These are phyloP conservation scores for Eutrema heterophyllum DNA, from an alignment of 345 rosid species.

Conservation along the genomic window DNA sequence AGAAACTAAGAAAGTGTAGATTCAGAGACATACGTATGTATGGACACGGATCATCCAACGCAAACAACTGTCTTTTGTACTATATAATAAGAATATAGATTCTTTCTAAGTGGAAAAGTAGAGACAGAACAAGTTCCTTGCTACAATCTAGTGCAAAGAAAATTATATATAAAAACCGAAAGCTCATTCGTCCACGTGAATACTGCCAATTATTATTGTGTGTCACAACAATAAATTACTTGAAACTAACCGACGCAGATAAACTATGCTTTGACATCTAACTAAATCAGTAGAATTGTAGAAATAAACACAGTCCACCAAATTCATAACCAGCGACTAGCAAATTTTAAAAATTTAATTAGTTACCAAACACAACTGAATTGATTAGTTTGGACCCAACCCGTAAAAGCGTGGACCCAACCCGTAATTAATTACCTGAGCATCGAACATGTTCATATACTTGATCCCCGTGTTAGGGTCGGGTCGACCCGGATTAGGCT, in stretches of 20 bases:
- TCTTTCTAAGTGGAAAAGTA: slow-evolving; percentile 20
- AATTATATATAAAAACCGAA: background rate
- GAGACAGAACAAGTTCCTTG: slow-evolving; percentile 25
- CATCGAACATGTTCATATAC: slow-evolving; percentile 98
- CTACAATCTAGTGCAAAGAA: slow-evolving; percentile 19
- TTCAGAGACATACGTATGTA: slow-evolving; percentile 7
- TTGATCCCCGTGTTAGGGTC: slow-evolving; percentile 67
- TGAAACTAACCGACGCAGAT: slow-evolving; percentile 6
- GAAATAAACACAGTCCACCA: slow-evolving; percentile 8
- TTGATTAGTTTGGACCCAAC: slow-evolving; percentile 2
- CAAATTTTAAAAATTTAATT: background rate
- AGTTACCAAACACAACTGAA: slow-evolving; percentile 4
- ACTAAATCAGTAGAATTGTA: background rate
- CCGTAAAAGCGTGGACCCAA: background rate
- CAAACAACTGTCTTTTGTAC: slow-evolving; percentile 24
- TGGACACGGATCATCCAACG: background rate
- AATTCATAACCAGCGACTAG: slow-evolving; percentile 3
- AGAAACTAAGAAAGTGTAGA: slow-evolving; percentile 18
- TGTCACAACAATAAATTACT: slow-evolving; percentile 5
- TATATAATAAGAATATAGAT: slow-evolving; percentile 16
- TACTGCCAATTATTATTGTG: background rate
- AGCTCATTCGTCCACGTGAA: slow-evolving; percentile 31
- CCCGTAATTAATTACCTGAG: slow-evolving; percentile 54
- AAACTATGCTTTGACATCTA: slow-evolving; percentile 5
- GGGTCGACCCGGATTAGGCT: slow-evolving; percentile 85